Percentiles rank a stretch among this genome's conserved stretches.
Conservation (phyloP, 192 early-diverging fungal species). For the Coemansia sp. region DNA sequence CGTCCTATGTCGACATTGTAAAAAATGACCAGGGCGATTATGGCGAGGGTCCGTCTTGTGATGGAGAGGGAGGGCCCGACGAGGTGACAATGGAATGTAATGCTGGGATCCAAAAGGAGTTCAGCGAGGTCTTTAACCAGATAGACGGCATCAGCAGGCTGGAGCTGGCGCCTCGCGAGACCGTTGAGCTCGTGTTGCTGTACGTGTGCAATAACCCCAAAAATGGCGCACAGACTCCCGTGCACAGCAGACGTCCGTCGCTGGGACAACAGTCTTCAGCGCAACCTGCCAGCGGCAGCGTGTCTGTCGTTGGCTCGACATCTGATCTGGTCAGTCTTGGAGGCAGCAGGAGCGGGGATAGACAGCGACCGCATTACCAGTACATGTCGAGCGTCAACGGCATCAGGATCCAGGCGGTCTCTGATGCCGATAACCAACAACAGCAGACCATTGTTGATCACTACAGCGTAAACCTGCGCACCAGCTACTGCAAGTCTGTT, state of each 20-base stretch:
- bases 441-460: conserved; percentile 28
- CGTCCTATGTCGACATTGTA: conserved; percentile 27
- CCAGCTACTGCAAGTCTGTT: conserved; percentile 85
- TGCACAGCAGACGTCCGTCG: conserved; percentile 13
- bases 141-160: conserved; percentile 80
- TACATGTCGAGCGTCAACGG: conserved; percentile 6
- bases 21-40: not conserved
- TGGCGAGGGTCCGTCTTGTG: not conserved
- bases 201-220: conserved; percentile 55
- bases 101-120: conserved; percentile 49
- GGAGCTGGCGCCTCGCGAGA: conserved; percentile 64
- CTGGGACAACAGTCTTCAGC: conserved; percentile 3
- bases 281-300: conserved; percentile 1
- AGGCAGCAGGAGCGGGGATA: not conserved
- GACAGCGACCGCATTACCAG: conserved; percentile 1
- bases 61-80: not conserved
- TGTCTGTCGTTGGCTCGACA: conserved; percentile 14
- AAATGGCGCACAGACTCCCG: not conserved
- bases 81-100: conserved; percentile 35
- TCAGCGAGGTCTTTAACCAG: conserved; percentile 94
- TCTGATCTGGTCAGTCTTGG: not conserved
- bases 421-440: conserved; percentile 9
- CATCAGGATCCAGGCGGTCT: conserved; percentile 7
- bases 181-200: conserved; percentile 74
- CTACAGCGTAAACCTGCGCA: conserved; percentile 74